Evolutionary conservation across 2,329 filamentous ascomycete species (phyloP), one percentile per base, ranked within the genome.

Genomic region (Sporothrix mexicana): DNA sequence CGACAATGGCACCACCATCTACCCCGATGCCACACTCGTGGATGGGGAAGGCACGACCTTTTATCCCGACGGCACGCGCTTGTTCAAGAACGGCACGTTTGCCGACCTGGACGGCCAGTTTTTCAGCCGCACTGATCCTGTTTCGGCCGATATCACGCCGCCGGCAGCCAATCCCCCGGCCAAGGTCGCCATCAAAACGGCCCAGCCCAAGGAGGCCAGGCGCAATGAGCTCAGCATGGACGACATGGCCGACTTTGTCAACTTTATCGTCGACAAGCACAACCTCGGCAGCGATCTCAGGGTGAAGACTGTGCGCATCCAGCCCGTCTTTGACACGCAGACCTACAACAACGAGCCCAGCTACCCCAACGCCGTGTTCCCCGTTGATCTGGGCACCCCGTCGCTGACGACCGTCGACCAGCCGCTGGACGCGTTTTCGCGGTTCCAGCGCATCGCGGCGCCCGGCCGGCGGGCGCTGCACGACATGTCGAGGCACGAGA

Each of bases 231-330:
- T 43, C 9, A 12, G 30, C n/a, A 8, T 23, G 43, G 15, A 43
- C 2, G 20, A 64, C 17, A 15, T 71, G 9, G 74, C 75, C 10
- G 59, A 66, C 7, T 80, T 79, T 53, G 72, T 80, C 25, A 73
- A 74, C 69, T 74, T 76, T 13, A 75, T 80, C 4, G 76, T 75
- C 20, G 74, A 75, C 59, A 76, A 75, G n/a, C 75, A 79, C 74
- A 70, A 72, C 7, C 76, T 80, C 25, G 75, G 76, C 13, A 72
- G 74, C 12, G 74, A 79, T 8, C 66, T 80, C 5, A 71, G 76
- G 23, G 69, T 79, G 41, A 71, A 73, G 12, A 20, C 59, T 20
- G 68, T 69, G 45, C 30, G 67, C 25, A 53, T 73, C 51, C 20
- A 69, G 55, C 57, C 64, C 8, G 15, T 51, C 23, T 70, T 61